Evolutionary conservation across 2,329 filamentous ascomycete genomes (phyloP).

Genomic region (Cladosporium sp.): DNA sequence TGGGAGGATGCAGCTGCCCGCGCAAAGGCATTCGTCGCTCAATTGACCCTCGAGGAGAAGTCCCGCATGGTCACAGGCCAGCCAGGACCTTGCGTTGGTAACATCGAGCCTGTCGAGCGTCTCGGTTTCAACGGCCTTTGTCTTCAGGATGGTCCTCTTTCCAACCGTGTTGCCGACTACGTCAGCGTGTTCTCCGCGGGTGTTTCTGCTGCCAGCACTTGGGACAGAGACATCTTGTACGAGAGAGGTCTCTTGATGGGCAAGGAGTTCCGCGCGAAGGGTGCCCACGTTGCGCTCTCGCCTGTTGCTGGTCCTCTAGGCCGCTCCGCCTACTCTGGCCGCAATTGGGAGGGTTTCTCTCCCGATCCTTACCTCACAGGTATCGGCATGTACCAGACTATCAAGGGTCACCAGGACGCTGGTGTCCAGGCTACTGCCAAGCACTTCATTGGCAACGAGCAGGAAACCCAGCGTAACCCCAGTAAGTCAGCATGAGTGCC

Average conservation of each 20-base stretch:
- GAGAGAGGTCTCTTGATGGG: conserved; percentile 41
- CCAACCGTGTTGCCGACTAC: conserved; percentile 29
- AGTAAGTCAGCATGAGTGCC: background rate
- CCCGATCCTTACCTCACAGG: conserved; percentile 63
- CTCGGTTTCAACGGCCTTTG: conserved; percentile 54
- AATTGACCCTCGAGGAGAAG: conserved; percentile 43
- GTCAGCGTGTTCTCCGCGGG: conserved; percentile 74
- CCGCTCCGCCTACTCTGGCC: conserved; percentile 20
- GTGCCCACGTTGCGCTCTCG: conserved; percentile 54
- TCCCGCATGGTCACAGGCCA: conserved; percentile 40
- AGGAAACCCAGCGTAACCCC: conserved; percentile 20
- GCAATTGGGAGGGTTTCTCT: conserved; percentile 60
- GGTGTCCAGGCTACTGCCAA: conserved; percentile 38
- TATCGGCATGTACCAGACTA: conserved; percentile 48
- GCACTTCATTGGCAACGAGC: conserved; percentile 20
- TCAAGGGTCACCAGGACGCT: conserved; percentile 49
- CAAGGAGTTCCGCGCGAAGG: conserved; percentile 29
- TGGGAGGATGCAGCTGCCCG: conserved; percentile 10
- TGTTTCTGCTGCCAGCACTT: conserved; percentile 80
- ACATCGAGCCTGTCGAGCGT: conserved; percentile 34
- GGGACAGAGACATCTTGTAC: conserved; percentile 67
- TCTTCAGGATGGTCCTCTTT: conserved; percentile 73
- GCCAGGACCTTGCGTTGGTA: conserved; percentile 36
- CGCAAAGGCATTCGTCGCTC: conserved; percentile 41
- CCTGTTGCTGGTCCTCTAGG: conserved; percentile 41